These are phyloP conservation scores for Phalaenopsis aphrodite DNA, from an alignment of 106 monocot species.

Conservation along the genomic window DNA sequence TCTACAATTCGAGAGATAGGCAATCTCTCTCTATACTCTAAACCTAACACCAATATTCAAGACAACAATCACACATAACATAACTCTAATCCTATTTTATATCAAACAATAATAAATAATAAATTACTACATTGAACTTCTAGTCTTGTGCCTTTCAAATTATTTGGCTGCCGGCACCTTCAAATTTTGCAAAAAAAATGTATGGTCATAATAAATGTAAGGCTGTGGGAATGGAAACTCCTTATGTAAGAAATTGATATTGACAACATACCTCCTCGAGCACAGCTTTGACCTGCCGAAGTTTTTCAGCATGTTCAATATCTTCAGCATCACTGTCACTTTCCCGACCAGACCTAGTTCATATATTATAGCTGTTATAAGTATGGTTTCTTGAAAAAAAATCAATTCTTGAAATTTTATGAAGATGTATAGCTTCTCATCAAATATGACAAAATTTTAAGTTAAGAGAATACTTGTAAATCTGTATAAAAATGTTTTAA, in stretches of 20 bases:
- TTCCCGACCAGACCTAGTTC: slow-evolving; percentile 53
- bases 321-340: slow-evolving; percentile 90
- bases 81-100: too few species aligned
- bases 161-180: too few species aligned
- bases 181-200: neutral
- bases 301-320: slow-evolving; percentile 82
- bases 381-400: neutral
- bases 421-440: neutral
- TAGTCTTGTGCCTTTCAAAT: too few species aligned
- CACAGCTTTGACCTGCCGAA: slow-evolving; percentile 83
- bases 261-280: slow-evolving; percentile 71
- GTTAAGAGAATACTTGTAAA: neutral
- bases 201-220: neutral
- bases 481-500: neutral
- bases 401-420: neutral
- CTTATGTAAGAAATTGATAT: neutral
- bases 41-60: too few species aligned
- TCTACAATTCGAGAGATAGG: too few species aligned
- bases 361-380: neutral
- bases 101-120: too few species aligned
- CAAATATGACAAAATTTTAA: neutral
- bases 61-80: too few species aligned
- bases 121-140: too few species aligned
- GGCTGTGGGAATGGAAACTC: too few species aligned
- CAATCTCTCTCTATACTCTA: too few species aligned